Base-by-base conservation (phyloP, 164 flowering plant genomes). In the Annona cherimola region DNA sequence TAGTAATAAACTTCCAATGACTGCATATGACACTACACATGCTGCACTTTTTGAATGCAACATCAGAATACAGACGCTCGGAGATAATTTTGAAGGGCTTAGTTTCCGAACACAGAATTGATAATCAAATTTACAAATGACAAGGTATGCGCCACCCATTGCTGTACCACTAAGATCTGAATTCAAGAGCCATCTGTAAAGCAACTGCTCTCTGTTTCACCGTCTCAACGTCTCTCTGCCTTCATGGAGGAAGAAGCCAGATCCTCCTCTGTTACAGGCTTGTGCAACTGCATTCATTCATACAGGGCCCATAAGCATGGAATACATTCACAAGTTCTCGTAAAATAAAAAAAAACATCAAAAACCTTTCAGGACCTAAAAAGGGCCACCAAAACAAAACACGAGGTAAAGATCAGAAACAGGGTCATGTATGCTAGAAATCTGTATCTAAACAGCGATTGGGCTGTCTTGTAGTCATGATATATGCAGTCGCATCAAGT, bases 221-320 rank as follows among this genome's bases (percentile, higher is more conserved):
- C 54, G 7, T 9, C 9, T 50, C 57, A 50, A 16, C 42, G 3
- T 12, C 20, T 64, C n/a, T 41, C 18, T 64, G 40, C 67, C 67
- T 41, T 41, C 11, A 16, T 19, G 8, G 69, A 14, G 3, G 20
- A 9, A 55, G 65, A 55, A 60, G 61, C 66, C 14, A 39, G 70
- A 68, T 64, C 68, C 40, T 68, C 76, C 46, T 19, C 46, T 45
- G 71, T 68, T 40, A 74, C 71, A 62, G 76, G 76, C 66, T 68
- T 74, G 71, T 74, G 76, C 71, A 74, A 67, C 76, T 74, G 76
- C 76, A 68, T 45, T 61, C 73, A 66, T 45, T 54, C n/a, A 60
- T 4, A 60, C 40, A 70, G 60, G 45, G 45, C 3, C 26, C 57
- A 60, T 43, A 57, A 71, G 66, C 45, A 64, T 40, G 18, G 9